Conservation (phyloP, 108 stramenopile species). For the Discostella pseudostelligera region DNA sequence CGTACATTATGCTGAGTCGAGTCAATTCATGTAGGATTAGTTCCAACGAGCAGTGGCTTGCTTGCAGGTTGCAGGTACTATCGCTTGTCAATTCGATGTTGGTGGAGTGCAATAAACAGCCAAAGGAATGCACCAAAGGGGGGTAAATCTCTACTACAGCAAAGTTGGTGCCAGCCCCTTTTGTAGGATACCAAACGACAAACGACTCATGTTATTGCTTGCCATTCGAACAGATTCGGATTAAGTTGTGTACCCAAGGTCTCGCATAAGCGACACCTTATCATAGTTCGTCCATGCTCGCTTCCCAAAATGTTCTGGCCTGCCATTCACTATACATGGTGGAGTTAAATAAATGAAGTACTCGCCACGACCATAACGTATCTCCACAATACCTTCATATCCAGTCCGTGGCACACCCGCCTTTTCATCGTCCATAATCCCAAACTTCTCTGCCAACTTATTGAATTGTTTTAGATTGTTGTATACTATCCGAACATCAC, state of each 20-base stretch:
- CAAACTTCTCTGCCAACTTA: slow-evolving; percentile 52
- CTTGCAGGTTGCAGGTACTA: no score
- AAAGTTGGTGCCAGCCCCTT: no score
- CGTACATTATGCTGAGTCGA: background rate
- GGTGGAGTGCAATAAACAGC: no score
- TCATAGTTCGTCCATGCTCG: slow-evolving; percentile 34
- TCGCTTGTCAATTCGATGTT: no score
- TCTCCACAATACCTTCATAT: slow-evolving; percentile 89
- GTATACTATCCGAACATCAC: slow-evolving; percentile 61
- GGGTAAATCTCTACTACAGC: no score
- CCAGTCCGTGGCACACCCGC: slow-evolving; percentile 87
- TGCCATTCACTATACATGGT: slow-evolving; percentile 20
- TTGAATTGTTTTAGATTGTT: slow-evolving; percentile 46
- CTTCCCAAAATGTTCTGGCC: slow-evolving; percentile 30
- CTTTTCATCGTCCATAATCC: slow-evolving; percentile 89
- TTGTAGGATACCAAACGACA: no score
- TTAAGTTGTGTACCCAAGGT: no score
- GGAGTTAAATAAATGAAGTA: slow-evolving; percentile 61
- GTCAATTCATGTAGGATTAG: no score
- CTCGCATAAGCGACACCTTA: slow-evolving; percentile 26
- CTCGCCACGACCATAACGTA: slow-evolving; percentile 41
- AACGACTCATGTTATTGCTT: no score
- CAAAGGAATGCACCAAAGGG: no score
- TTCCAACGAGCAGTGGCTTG: no score
- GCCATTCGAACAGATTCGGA: no score